Evolutionary conservation across 208 protist genomes (phyloP), one percentile per base, ranked within the genome.

Genomic region (Crithidia mellificae): DNA sequence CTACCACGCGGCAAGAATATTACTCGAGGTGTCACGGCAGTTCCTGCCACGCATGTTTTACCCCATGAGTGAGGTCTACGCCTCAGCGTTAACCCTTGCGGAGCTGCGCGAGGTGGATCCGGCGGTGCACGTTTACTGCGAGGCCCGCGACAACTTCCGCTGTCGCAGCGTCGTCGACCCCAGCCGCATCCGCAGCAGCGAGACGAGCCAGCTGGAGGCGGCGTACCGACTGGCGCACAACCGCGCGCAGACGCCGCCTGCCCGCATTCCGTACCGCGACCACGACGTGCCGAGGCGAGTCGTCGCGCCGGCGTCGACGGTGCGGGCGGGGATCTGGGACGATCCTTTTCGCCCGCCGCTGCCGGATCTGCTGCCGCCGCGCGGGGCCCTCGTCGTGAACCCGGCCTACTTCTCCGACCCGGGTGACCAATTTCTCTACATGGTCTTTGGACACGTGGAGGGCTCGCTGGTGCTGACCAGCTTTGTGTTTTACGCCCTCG

Each of bases 11-110:
- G 76, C 86, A 14, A 51, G 24, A 7, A 55, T 44, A 2, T 52
- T 92, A 20, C 17, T 85, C 9, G 57, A 78, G 55, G 58, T 54
- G 43, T 71, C 58, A 52, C 46, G 25, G 22, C 54, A 34, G 2
- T 50, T 56, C 24, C 61, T 15, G 43, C 51, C 30, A 9, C 6
- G 24, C 46, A 19, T 20, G 0, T 51, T 44, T 1, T 59, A 29
- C 1, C 44, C 75, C 14, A 84, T 92, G 58, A 56, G 53, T 15
- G 83, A 92, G 52, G 84, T 92, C 39, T 81, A 80, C 64, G 76
- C 77, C 12, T 63, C 39, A n/a, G 62, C 74, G 30, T 57, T 92
- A 17, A 27, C 29, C 14, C 77, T 74, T 39, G 68, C 64, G 17
- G 80, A 84, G 46, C 32, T 90, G 20, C 32, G 29, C 12, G 54